These are phyloP conservation scores for Orbilia javanica DNA, from an alignment of 2,329 filamentous ascomycete species.

Conservation along the genomic window DNA sequence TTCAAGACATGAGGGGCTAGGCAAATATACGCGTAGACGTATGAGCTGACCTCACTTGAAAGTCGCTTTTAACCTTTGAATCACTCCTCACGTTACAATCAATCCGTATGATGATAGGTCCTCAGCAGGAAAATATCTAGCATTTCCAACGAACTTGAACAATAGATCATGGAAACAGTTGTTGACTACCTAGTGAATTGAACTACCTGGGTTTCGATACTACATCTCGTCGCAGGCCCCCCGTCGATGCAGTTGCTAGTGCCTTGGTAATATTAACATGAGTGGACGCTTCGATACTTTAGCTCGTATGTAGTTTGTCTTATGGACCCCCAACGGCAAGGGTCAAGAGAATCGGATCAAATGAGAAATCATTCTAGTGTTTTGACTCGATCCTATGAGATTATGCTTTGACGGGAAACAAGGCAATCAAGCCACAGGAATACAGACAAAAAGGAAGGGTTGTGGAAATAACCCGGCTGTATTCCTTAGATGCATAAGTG, in stretches of 20 bases:
- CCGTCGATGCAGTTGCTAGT: constrained; percentile 25
- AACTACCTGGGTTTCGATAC: constrained; percentile 15
- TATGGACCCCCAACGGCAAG: constrained; percentile 41
- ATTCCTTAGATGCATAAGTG: constrained; percentile 30
- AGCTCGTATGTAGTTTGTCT: constrained; percentile 39
- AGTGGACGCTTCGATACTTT: constrained; percentile 31
- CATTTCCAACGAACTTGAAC: constrained; percentile 6
- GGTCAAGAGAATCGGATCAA: constrained; percentile 47
- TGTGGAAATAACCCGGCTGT: constrained; percentile 21
- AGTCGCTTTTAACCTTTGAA: neutral
- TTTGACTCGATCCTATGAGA: constrained; percentile 26
- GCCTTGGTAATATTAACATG: constrained; percentile 38
- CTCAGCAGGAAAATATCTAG: neutral
- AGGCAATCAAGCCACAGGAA: constrained; percentile 56
- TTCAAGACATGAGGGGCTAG: constrained; percentile 14
- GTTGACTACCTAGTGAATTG: neutral
- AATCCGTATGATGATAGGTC: neutral
- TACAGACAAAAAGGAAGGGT: constrained; percentile 16
- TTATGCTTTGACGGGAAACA: constrained; percentile 38
- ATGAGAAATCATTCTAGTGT: constrained; percentile 29
- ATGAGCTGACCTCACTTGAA: constrained; percentile 1
- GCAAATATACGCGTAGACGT: neutral
- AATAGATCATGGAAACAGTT: constrained; percentile 19
- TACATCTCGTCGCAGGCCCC: constrained; percentile 29
- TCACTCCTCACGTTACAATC: neutral